phyloP scores from a whole-genome alignment of 176 grass and related monocot genomes.

The Phyllostachys edulis region DNA sequence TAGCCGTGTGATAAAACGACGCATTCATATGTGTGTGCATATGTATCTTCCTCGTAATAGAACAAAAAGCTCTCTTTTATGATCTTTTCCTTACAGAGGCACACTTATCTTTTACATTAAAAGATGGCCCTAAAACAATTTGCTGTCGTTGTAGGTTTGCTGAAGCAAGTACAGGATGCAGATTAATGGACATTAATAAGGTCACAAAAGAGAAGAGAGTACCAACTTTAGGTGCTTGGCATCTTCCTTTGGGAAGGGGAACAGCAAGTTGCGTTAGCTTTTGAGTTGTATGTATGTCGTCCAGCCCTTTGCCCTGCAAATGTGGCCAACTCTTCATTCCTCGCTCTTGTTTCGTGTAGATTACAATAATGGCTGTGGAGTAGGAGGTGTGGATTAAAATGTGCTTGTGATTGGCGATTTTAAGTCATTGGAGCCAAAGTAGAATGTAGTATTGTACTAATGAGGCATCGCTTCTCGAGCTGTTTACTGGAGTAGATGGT shows the following conservation, averaged over 20 bases:
- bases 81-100: neutral
- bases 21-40: no score
- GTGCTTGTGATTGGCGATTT: neutral
- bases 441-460: neutral
- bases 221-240: neutral
- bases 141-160: conserved; percentile 7
- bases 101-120: neutral
- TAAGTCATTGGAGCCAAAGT: neutral
- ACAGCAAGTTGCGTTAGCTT: neutral
- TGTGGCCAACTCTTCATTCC: neutral
- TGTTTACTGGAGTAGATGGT: neutral
- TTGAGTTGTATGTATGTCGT: neutral
- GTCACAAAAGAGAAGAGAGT: neutral
- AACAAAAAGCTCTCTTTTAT: neutral
- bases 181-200: neutral
- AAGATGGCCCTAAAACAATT: neutral
- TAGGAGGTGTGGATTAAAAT: neutral
- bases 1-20: no score
- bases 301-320: neutral
- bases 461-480: neutral
- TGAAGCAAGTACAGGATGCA: neutral
- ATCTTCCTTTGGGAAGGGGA: neutral
- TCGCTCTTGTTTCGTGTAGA: neutral
- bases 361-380: neutral
- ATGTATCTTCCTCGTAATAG: no score